phyloP scores from a whole-genome alignment of 129 eudicot species.

The Lonicera japonica region DNA sequence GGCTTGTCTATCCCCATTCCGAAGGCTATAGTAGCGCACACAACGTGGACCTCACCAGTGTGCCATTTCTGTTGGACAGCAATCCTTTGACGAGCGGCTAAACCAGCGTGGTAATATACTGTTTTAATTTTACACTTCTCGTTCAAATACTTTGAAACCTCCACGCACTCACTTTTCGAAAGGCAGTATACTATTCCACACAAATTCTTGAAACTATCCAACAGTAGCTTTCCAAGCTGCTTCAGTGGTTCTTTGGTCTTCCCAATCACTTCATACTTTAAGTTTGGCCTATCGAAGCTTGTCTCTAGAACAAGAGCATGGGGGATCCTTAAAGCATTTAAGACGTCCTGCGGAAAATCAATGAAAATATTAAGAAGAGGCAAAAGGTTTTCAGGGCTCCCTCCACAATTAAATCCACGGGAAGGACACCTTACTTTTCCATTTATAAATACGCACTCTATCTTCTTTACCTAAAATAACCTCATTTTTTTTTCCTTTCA shows the following conservation, averaged over 20 bases:
- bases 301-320: slow-evolving; percentile 75
- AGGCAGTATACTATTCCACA: slow-evolving; percentile 97
- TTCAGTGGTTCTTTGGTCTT: slow-evolving; percentile 80
- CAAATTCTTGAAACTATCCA: slow-evolving; percentile 47
- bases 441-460: too few relatives aligned
- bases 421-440: too few relatives aligned
- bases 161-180: slow-evolving; percentile 87
- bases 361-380: background rate
- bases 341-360: slow-evolving; percentile 58
- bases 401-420: too few relatives aligned
- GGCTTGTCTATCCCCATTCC: slow-evolving; percentile 99
- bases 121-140: slow-evolving; percentile 81
- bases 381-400: background rate
- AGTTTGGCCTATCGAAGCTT: slow-evolving; percentile 91
- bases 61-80: slow-evolving; percentile 91
- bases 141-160: slow-evolving; percentile 81
- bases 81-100: slow-evolving; percentile 83
- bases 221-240: slow-evolving; percentile 75
- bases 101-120: slow-evolving; percentile 91
- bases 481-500: too few relatives aligned
- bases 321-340: slow-evolving; percentile 74
- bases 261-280: slow-evolving; percentile 78
- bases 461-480: too few relatives aligned
- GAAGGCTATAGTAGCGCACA: slow-evolving; percentile 97
- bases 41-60: slow-evolving; percentile 82